A percentile compares a stretch with the other conserved stretches of the same genome.
Conservation (phyloP, 768 basidiomycete genomes). For the Lentinula raphanica region DNA sequence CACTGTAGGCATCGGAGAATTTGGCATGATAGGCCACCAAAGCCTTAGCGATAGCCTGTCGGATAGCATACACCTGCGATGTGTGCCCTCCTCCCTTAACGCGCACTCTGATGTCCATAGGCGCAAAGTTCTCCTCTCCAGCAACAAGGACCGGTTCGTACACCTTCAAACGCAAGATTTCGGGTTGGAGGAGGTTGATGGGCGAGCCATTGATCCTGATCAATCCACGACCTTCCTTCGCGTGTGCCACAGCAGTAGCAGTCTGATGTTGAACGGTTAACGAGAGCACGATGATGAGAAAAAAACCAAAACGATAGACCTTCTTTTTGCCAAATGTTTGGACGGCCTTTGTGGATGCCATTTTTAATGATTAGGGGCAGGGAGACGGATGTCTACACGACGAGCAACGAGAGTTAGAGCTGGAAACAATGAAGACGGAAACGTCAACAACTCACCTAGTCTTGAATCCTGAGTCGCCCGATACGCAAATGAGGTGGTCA, state of each 20-base stretch:
- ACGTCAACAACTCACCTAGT: slow-evolving; percentile 9
- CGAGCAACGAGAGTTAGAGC: slow-evolving; percentile 10
- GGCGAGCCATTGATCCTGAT: slow-evolving; percentile 97
- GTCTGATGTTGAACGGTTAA: slow-evolving; percentile 48
- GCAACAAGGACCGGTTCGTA: slow-evolving; percentile 96
- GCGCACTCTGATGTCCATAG: slow-evolving; percentile 93
- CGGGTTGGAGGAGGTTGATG: slow-evolving; percentile 91
- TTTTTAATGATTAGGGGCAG: slow-evolving; percentile 36
- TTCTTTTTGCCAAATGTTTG: slow-evolving; percentile 99
- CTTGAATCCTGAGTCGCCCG: slow-evolving; percentile 6
- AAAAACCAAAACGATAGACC: slow-evolving; percentile 43
- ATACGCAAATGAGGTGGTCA: background rate
- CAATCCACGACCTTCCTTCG: slow-evolving; percentile 92
- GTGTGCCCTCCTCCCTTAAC: slow-evolving; percentile 99
- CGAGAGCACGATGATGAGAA: slow-evolving; percentile 6
- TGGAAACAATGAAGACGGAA: slow-evolving; percentile 10
- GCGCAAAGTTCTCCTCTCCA: slow-evolving; percentile 81
- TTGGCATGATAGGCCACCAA: slow-evolving; percentile 98
- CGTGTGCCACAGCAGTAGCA: slow-evolving; percentile 96
- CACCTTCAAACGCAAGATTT: slow-evolving; percentile 95
- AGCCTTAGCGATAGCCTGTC: slow-evolving; percentile 98
- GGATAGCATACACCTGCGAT: slow-evolving; percentile 97
- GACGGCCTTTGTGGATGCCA: slow-evolving; percentile 85
- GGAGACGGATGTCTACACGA: slow-evolving; percentile 13
- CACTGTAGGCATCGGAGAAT: slow-evolving; percentile 95